A percentile compares a stretch with the other conserved stretches of the same genome.
These are phyloP conservation scores for Spathaspora sp. DNA, from an alignment of 1,139 yeast genomes.

Conservation along the genomic window DNA sequence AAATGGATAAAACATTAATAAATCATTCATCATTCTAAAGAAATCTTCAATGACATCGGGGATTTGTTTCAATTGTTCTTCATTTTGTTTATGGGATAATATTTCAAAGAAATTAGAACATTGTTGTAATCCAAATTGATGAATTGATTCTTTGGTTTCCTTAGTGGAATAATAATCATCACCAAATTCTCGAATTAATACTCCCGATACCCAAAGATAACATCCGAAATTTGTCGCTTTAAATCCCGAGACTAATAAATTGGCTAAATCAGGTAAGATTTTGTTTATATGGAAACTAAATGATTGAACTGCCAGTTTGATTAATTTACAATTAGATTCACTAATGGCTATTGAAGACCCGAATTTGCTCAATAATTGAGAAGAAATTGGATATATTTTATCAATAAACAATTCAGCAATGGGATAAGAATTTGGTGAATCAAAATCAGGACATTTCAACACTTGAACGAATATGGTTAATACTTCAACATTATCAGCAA, in stretches of 20 bases:
- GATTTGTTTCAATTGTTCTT: conserved; percentile 36
- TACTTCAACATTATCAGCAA: conserved; percentile 79
- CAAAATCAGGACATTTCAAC: conserved; percentile 43
- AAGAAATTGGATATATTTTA: conserved; percentile 57
- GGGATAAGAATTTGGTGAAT: conserved; percentile 42
- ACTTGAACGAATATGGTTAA: conserved; percentile 69
- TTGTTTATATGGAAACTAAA: conserved; percentile 64
- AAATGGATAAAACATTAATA: conserved; percentile 75
- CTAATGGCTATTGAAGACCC: conserved; percentile 62
- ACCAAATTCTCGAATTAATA: conserved; percentile 74
- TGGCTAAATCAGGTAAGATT: conserved; percentile 64
- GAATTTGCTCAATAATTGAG: conserved; percentile 48
- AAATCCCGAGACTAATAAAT: conserved; percentile 65
- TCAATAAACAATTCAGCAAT: conserved; percentile 57
- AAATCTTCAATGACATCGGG: conserved; percentile 88
- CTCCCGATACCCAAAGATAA: conserved; percentile 88
- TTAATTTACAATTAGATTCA: conserved; percentile 70
- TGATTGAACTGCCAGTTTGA: conserved; percentile 67
- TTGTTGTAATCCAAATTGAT: conserved; percentile 51
- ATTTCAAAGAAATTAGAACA: conserved; percentile 40
- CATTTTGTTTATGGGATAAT: conserved; percentile 20
- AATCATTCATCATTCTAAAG: conserved; percentile 78
- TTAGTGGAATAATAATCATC: conserved; percentile 40
- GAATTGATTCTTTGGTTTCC: conserved; percentile 40
- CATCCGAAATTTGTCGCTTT: conserved; percentile 71